Conservation (phyloP, 139 green algal species). For the Auxenochlorella protothecoides region DNA sequence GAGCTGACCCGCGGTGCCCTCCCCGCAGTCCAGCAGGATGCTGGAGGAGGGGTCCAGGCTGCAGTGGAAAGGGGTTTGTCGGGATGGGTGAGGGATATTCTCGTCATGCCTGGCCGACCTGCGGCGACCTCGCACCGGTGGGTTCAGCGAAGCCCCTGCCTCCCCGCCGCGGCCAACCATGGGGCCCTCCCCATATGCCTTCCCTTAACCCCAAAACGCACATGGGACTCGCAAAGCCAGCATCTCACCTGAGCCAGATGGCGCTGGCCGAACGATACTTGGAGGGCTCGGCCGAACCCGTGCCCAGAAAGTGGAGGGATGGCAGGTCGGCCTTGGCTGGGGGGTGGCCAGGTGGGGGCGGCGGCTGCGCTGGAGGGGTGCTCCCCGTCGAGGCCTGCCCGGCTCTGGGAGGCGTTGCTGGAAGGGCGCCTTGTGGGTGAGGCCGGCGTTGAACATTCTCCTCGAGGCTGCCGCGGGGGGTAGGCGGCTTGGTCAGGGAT, state of each 20-base stretch:
- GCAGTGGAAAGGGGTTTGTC: too few relatives aligned
- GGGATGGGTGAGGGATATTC: too few relatives aligned
- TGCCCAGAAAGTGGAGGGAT: constrained; percentile 64
- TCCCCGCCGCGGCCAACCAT: neutral
- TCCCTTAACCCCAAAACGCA: neutral
- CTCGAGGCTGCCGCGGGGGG: too few relatives aligned
- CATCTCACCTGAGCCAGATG: constrained; percentile 30
- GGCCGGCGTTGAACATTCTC: neutral
- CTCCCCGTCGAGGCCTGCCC: neutral
- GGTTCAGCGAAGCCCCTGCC: neutral
- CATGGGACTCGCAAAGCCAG: neutral
- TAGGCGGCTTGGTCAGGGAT: too few relatives aligned
- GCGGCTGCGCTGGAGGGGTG: too few relatives aligned
- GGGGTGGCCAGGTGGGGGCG: neutral
- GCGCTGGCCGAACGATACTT: constrained; percentile 59
- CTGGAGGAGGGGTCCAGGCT: neutral
- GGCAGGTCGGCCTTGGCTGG: too few relatives aligned
- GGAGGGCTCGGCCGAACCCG: constrained; percentile 69
- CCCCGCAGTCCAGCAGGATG: constrained; percentile 68
- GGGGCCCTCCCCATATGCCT: neutral
- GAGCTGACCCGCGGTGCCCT: constrained; percentile 53
- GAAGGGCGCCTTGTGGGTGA: neutral
- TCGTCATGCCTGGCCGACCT: too few relatives aligned
- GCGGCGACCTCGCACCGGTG: neutral
- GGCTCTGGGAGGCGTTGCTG: neutral